Conservation (phyloP, 2,329 filamentous ascomycete genomes). For the Zalaria obscura region DNA sequence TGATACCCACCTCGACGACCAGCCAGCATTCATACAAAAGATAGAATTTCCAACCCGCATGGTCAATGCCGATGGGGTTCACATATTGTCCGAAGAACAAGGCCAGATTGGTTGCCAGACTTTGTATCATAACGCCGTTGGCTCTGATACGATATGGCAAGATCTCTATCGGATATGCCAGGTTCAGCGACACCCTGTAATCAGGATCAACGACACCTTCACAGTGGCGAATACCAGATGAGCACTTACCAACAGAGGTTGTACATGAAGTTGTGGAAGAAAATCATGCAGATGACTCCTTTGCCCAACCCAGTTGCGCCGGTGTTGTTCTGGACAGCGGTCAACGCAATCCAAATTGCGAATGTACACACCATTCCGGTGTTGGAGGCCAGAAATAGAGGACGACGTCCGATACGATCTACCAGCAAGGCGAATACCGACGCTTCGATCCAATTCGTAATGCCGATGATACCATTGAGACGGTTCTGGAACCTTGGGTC, state of each 20-base stretch:
- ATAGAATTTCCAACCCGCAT: constrained; percentile 16
- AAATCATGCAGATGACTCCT: constrained; percentile 9
- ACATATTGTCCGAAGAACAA: constrained; percentile 49
- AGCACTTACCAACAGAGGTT: not conserved
- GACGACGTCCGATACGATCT: constrained; percentile 1
- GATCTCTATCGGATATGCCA: constrained; percentile 4
- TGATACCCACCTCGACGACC: constrained; percentile 10
- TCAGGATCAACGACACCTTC: not conserved
- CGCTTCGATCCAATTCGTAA: not conserved
- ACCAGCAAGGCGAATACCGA: constrained; percentile 1
- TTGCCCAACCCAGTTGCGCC: not conserved
- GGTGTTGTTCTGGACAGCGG: constrained; percentile 1
- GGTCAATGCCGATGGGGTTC: constrained; percentile 27
- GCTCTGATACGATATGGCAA: constrained; percentile 45
- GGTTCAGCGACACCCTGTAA: not conserved
- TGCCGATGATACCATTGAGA: constrained; percentile 7
- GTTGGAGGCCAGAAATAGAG: constrained; percentile 1
- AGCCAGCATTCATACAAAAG: constrained; percentile 19
- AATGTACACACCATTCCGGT: constrained; percentile 1
- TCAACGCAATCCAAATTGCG: constrained; percentile 1
- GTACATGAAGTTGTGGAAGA: constrained; percentile 3
- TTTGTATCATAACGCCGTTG: constrained; percentile 37
- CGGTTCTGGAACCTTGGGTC: constrained; percentile 10
- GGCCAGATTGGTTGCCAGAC: not conserved
- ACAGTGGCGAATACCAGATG: not conserved